Base-by-base conservation (phyloP, 768 basidiomycete species). In the Strobilomyces confusus region DNA sequence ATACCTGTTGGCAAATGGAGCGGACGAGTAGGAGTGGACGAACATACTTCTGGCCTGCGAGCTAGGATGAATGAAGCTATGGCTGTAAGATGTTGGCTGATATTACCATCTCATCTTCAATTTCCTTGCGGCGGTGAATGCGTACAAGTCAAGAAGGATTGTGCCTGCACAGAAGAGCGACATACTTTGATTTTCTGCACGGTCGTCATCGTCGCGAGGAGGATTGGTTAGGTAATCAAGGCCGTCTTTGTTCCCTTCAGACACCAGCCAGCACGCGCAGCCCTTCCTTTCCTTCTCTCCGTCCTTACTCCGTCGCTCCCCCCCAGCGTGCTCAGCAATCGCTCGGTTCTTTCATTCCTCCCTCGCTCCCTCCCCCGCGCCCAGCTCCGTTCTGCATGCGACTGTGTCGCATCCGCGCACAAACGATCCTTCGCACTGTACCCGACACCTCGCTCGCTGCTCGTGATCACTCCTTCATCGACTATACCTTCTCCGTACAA, bases 101-200 rank as follows among this genome's bases (percentile, higher is more conserved):
- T 71, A 82, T 76, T 67, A 89, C 91, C 94, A 94, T 94, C 73
- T 94, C 92, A 90, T 92, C 91, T 81, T 95, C 92, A 70, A 95
- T 82, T 84, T 92, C 92, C 88, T 92, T 63, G 55, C 26, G 42
- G 32, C 55, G 47, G 47, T 9, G 33, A 9, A 47, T 37, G 51
- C 19, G 12, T 11, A 14, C 52, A 26, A 55, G 51, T 59, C 50
- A 57, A 19, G 9, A 29, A 47, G 19, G 6, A 45, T 5, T 23
- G 30, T 49, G 43, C 50, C 67, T 53, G 69, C 64, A 59, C 32
- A 40, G 55, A 51, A 51, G 15, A 44, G 30, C 47, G 36, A 58
- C 66, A 33, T 58, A 84, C 89, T 74, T 92, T 92, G 58, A 93
- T 91, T 73, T 92, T 93, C 72, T 93, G 91, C 57, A 94, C 77